A percentile compares a stretch with the other conserved stretches of the same genome.
Conservation (phyloP, 2,329 filamentous ascomycete genomes). For the Fusarium clavum region DNA sequence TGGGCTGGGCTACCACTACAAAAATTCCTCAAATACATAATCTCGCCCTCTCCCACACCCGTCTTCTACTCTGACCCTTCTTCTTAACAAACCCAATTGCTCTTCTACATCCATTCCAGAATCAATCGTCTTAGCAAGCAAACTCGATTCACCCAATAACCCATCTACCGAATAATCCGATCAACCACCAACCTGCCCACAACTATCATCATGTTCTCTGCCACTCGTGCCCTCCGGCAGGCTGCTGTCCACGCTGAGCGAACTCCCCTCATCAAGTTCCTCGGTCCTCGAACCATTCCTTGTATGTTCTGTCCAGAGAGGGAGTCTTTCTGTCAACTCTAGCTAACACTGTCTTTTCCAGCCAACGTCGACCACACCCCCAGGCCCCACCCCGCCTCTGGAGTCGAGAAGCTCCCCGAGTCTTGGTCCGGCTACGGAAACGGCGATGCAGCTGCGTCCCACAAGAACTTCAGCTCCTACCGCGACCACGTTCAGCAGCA, state of each 20-base stretch:
- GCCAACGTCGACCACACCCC: conserved; percentile 79
- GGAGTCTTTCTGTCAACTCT: background rate
- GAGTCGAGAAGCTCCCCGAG: conserved; percentile 71
- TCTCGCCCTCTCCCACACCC: conserved; percentile 34
- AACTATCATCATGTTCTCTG: conserved; percentile 61
- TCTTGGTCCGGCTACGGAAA: conserved; percentile 56
- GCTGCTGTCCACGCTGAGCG: conserved; percentile 70
- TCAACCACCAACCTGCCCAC: conserved; percentile 3
- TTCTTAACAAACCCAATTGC: conserved; percentile 22
- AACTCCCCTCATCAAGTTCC: conserved; percentile 70
- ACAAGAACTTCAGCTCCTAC: conserved; percentile 79
- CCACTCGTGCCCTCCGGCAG: conserved; percentile 68
- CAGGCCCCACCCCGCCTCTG: conserved; percentile 78
- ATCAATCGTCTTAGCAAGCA: conserved; percentile 12
- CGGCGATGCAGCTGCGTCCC: conserved; percentile 54
- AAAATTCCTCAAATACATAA: conserved; percentile 48
- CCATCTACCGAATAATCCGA: conserved; percentile 26
- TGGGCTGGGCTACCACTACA: conserved; percentile 1
- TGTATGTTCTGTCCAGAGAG: conserved; percentile 55
- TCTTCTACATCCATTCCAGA: background rate
- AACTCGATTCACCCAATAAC: conserved; percentile 3
- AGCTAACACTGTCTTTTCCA: conserved; percentile 52
- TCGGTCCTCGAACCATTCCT: conserved; percentile 70
- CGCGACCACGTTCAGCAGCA: conserved; percentile 83
- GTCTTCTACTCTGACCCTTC: conserved; percentile 3